Base-by-base conservation (phyloP, 495 filamentous ascomycete genomes). In the Neurospora pannonica region DNA sequence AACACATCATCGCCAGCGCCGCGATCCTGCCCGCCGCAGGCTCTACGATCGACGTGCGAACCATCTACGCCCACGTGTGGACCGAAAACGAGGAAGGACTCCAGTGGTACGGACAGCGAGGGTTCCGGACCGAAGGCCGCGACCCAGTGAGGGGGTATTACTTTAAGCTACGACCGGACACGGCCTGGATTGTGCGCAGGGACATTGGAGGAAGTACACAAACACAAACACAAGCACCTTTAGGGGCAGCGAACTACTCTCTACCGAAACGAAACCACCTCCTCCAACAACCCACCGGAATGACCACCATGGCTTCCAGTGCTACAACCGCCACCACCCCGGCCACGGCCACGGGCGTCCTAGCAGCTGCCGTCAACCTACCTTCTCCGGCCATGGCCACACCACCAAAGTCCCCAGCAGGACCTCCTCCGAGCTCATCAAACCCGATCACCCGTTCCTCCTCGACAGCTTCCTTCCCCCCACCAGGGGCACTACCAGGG, bases 51-150 rank as follows among this genome's bases (percentile, higher is more conserved):
- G 83, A 87, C 28, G 82, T 91, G 13, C 83, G 83, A 28, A 85
- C 83, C 17, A 87, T 85, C 13, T 94, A 93, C 71, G 96, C 96
- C 17, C 96, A 99, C 84, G 96, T 98, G 3, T 98, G 97, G 91
- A 93, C 96, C 74, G 90, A 91, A 74, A 98, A 99, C 79, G 87
- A 89, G 13, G 96, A 97, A 54, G 96, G 89, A 0, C 81, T 97
- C 79, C 87, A 88, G 74, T 99, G 96, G 96, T 99, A 99, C 85
- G 76, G 81, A 28, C 88, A 88, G 72, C 87, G 94, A n/a, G 94
- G 95, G 5, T 99, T 99, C 76, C 83, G 85, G 19, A 78, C 79
- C 38, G 81, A 84, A 46, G 87, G 83, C 24, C 80, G 83, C 69
- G 73, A 79, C 48, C 84, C 90, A 15, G 80, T 93, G 1, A 81